Base-by-base conservation (phyloP, 495 filamentous ascomycete genomes). In the Lophiostoma macrostomum region DNA sequence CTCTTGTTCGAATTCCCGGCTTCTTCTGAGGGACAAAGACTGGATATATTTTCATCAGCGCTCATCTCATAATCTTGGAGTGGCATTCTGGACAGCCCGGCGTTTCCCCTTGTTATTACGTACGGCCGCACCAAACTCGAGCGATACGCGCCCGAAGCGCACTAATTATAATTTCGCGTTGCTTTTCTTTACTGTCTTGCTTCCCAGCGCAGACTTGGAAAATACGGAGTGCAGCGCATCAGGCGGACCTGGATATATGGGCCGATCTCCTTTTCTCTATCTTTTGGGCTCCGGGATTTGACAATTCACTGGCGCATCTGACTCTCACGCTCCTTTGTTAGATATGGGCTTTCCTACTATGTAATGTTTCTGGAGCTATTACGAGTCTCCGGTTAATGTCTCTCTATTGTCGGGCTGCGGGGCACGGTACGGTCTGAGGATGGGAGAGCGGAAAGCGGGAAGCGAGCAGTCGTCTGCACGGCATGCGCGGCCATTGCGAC, bases 371-470 rank as follows among this genome's bases (percentile, higher is more conserved):
- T 16, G 29, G 43, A 31, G 43, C 13, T 31, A 11, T 16, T 28
- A 30, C 29, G 20, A 16, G 12, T 4, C 43, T 46, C 43, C 43
- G n/a, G 43, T 16, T 46, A 46, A 46, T 46, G 43, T 46, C 43
- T 46, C 43, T 46, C 43, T 46, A 18, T 46, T 46, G n/a, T 46
- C 16, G 6, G 5, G 29, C 18, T n/a, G 34, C 7, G 14, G 20
- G 16, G 16, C 18, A 22, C 8, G 16, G n/a, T 16, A 46, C 16
- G 43, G 34, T 46, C n/a, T 13, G 43, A 27, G 40, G 13, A 41
- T 20, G 25, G 10, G 24, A 16, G 8, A 29, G 10, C 6, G 40
- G 40, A 27, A 27, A 4, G 7, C 7, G n/a, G 29, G n/a, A 32
- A 32, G 7, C 7, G 7, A 32, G 7, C n/a, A n/a, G n/a, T n/a